Percentiles rank a stretch among this genome's conserved stretches.
These are phyloP conservation scores for Crucihimalaya himalaica DNA, from an alignment of 345 rosid genomes.

Conservation along the genomic window DNA sequence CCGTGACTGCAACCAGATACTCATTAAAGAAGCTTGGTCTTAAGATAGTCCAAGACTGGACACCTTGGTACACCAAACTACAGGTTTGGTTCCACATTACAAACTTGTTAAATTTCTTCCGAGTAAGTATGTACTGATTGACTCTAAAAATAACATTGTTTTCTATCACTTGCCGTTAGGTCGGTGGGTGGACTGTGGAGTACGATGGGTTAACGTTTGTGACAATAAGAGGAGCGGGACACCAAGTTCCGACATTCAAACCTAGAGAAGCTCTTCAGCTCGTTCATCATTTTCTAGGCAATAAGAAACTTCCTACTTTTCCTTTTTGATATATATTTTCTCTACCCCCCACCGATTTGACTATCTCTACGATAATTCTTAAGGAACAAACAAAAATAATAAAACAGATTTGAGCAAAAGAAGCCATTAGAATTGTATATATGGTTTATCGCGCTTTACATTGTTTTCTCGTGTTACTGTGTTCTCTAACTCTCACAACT, in stretches of 20 bases:
- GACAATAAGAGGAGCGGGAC: conserved; percentile 76
- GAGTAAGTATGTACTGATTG: neutral
- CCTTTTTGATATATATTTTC: conserved; percentile 45
- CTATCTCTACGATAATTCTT: conserved; percentile 26
- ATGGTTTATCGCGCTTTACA: neutral
- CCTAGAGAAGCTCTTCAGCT: conserved; percentile 64
- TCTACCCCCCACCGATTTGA: conserved; percentile 5
- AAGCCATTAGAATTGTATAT: neutral
- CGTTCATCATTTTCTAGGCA: conserved; percentile 54
- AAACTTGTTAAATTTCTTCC: neutral
- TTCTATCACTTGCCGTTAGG: conserved; percentile 36
- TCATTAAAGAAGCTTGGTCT: conserved; percentile 72
- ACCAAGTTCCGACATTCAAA: conserved; percentile 70
- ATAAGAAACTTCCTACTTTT: conserved; percentile 54
- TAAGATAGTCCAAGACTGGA: conserved; percentile 60
- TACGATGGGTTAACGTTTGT: conserved; percentile 69
- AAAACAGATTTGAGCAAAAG: neutral
- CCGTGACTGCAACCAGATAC: conserved; percentile 72
- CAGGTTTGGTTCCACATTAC: conserved; percentile 47
- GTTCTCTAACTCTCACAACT: neutral
- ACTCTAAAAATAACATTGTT: neutral
- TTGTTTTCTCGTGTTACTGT: too few species aligned
- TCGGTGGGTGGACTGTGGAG: conserved; percentile 71
- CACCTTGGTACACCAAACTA: conserved; percentile 63
- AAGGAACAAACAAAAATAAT: neutral